Percentiles rank a stretch among this genome's conserved stretches.
These are phyloP conservation scores for Eimeria acervulina DNA, from an alignment of 169 alveolate genomes.

Conservation along the genomic window DNA sequence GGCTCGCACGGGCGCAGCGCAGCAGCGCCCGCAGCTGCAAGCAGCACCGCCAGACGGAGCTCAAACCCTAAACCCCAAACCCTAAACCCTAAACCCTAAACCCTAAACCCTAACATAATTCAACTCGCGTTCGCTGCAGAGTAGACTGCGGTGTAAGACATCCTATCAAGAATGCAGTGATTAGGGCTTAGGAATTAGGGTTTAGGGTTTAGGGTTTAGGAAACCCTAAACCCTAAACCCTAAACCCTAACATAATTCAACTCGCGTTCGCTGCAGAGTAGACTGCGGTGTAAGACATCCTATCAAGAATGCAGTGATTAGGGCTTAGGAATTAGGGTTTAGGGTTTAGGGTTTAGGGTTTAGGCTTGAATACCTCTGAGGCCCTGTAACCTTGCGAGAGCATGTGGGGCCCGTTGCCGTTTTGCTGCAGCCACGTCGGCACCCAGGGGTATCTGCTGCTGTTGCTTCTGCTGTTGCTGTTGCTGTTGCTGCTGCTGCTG, in stretches of 20 bases:
- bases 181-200: slow-evolving; percentile 22
- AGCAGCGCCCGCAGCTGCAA: slow-evolving; percentile 51
- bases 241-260: background rate
- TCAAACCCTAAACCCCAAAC: background rate
- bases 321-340: slow-evolving; percentile 30
- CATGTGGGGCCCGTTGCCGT: background rate
- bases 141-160: background rate
- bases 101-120: too few species aligned
- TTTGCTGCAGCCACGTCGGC: slow-evolving; percentile 9
- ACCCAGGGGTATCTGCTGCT: slow-evolving; percentile 14
- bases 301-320: too few species aligned
- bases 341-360: slow-evolving; percentile 33
- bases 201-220: slow-evolving; percentile 37
- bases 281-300: background rate
- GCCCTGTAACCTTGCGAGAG: slow-evolving; percentile 36
- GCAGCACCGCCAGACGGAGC: background rate
- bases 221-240: too few species aligned
- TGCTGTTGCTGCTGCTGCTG: background rate
- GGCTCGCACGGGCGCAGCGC: slow-evolving; percentile 45
- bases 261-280: background rate
- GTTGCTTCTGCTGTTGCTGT: background rate
- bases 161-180: background rate
- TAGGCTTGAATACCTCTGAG: slow-evolving; percentile 37
- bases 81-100: background rate
- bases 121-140: background rate